These are phyloP conservation scores for Eragrostis tef DNA, from an alignment of 202 grass and related monocot genomes.

Conservation along the genomic window DNA sequence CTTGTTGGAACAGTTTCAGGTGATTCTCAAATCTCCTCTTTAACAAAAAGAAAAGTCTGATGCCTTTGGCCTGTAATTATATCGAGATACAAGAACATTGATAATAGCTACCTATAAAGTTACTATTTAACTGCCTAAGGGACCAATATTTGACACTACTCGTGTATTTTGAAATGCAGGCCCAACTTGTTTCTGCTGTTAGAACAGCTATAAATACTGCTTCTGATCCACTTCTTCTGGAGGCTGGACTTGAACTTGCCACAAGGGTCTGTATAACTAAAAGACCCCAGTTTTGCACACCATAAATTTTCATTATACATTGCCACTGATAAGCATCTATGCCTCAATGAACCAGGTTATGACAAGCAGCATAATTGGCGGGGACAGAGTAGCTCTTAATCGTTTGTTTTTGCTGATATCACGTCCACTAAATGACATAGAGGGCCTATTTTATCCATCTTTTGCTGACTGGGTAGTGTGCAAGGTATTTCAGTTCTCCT, in stretches of 20 bases:
- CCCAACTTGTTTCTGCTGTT: slow-evolving; percentile 97
- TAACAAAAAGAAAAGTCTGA: slow-evolving; percentile 27
- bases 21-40: slow-evolving; percentile 46
- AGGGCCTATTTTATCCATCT: slow-evolving; percentile 91
- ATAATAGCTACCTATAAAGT: slow-evolving; percentile 17
- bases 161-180: slow-evolving; percentile 63
- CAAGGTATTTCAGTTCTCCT: slow-evolving; percentile 68
- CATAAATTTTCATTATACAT: slow-evolving; percentile 5
- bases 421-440: slow-evolving; percentile 78
- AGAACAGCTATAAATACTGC: slow-evolving; percentile 76
- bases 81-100: not conserved
- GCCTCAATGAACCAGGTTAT: slow-evolving; percentile 67
- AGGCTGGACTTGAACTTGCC: slow-evolving; percentile 89
- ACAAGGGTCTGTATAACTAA: slow-evolving; percentile 61
- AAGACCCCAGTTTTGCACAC: slow-evolving; percentile 21
- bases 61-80: slow-evolving; percentile 17
- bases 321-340: slow-evolving; percentile 30
- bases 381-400: slow-evolving; percentile 82
- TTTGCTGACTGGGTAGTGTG: slow-evolving; percentile 99
- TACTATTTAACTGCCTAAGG: slow-evolving; percentile 19
- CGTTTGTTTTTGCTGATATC: slow-evolving; percentile 89
- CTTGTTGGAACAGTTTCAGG: slow-evolving; percentile 98
- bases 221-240: slow-evolving; percentile 88
- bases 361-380: slow-evolving; percentile 85
- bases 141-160: slow-evolving; percentile 26